Percentiles rank a stretch among this genome's conserved stretches.
Conservation (phyloP, 805 yeast species). For the Zygosaccharomyces pseudorouxii region DNA sequence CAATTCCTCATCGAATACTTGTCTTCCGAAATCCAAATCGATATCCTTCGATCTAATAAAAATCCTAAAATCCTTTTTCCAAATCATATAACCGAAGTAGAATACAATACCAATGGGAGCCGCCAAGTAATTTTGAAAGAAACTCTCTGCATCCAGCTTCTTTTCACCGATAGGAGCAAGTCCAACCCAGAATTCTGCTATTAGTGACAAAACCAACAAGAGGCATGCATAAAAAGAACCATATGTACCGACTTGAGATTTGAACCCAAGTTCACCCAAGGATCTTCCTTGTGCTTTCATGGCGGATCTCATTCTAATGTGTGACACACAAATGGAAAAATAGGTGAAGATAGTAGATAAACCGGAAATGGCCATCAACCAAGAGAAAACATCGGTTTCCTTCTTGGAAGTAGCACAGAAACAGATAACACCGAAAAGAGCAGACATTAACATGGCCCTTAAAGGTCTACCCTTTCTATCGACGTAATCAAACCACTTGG, state of each 20-base stretch:
- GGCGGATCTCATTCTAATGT: slow-evolving; percentile 56
- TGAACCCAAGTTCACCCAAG: slow-evolving; percentile 48
- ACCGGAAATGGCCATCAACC: slow-evolving; percentile 62
- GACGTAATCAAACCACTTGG: slow-evolving; percentile 49
- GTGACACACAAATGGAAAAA: slow-evolving; percentile 52
- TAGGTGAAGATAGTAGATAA: slow-evolving; percentile 60
- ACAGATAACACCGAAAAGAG: slow-evolving; percentile 54
- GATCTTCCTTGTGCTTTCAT: slow-evolving; percentile 51
- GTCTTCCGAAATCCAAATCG: slow-evolving; percentile 31
- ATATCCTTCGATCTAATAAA: slow-evolving; percentile 32
- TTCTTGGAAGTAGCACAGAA: slow-evolving; percentile 63
- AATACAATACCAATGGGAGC: slow-evolving; percentile 42
- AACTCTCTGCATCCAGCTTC: slow-evolving; percentile 38
- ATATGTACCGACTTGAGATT: slow-evolving; percentile 46
- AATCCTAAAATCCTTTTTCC: slow-evolving; percentile 42
- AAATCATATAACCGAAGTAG: slow-evolving; percentile 44
- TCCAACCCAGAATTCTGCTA: slow-evolving; percentile 65
- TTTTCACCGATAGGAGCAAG: slow-evolving; percentile 46
- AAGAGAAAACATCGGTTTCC: slow-evolving; percentile 53
- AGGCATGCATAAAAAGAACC: slow-evolving; percentile 51
- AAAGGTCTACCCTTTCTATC: slow-evolving; percentile 66
- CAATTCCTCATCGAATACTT: slow-evolving; percentile 33
- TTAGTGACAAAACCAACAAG: slow-evolving; percentile 46
- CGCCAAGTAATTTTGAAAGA: slow-evolving; percentile 46
- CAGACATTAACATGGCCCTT: slow-evolving; percentile 47